Percentiles rank a stretch among this genome's conserved stretches.
Conservation (phyloP, 306 rosid genomes). For the Fagus crenata region DNA sequence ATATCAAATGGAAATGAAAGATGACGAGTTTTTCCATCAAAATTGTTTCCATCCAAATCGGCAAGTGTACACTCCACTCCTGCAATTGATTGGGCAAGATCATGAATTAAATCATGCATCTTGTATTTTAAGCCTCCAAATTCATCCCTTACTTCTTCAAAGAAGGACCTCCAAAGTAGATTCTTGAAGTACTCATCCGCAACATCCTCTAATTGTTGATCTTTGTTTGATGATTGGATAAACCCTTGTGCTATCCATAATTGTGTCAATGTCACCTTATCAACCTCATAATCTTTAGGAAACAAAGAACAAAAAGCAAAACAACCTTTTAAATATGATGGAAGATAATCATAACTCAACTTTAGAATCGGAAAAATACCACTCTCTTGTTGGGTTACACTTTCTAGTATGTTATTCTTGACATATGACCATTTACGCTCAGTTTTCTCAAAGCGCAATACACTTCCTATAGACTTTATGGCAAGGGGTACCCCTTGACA, state of each 20-base stretch:
- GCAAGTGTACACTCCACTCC: neutral
- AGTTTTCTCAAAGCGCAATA: constrained; percentile 27
- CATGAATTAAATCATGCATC: constrained; percentile 42
- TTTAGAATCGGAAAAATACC: constrained; percentile 36
- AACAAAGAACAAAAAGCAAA: constrained; percentile 44
- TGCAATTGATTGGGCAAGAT: constrained; percentile 32
- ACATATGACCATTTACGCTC: constrained; percentile 36
- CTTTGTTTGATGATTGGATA: constrained; percentile 16
- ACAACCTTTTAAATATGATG: constrained; percentile 37
- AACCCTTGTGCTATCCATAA: constrained; percentile 50
- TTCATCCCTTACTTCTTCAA: constrained; percentile 13
- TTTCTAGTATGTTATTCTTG: constrained; percentile 35
- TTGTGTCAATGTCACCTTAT: constrained; percentile 24
- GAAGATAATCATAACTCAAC: constrained; percentile 31
- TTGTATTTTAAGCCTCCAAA: constrained; percentile 11
- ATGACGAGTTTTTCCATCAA: too few relatives aligned
- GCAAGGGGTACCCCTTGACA: constrained; percentile 29
- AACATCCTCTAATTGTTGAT: constrained; percentile 36
- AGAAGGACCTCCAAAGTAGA: constrained; percentile 39
- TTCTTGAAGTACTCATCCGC: constrained; percentile 38
- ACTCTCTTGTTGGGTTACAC: constrained; percentile 25
- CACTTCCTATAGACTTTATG: constrained; percentile 37
- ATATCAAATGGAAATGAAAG: neutral
- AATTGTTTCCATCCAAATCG: neutral
- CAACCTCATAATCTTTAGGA: constrained; percentile 37